A percentile compares a stretch with the other conserved stretches of the same genome.
These are phyloP conservation scores for Choanephora cucurbitarum DNA, from an alignment of 371 early-diverging fungal species.

Conservation along the genomic window DNA sequence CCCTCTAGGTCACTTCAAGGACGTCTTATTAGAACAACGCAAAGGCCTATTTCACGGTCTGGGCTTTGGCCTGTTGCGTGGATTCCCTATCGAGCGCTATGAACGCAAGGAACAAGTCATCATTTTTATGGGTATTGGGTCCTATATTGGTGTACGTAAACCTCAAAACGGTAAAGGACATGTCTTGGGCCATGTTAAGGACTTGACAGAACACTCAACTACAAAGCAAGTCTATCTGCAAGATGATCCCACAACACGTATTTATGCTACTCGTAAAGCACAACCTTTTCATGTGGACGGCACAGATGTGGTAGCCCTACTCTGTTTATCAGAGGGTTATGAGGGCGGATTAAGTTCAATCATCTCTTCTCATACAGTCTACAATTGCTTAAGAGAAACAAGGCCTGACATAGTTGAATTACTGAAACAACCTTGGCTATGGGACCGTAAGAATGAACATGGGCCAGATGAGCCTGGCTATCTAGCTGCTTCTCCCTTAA, in stretches of 20 bases:
- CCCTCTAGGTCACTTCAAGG: slow-evolving; percentile 33
- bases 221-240: slow-evolving; percentile 41
- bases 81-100: slow-evolving; percentile 39
- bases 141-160: slow-evolving; percentile 44
- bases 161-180: slow-evolving; percentile 48
- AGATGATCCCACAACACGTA: slow-evolving; percentile 47
- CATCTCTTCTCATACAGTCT: slow-evolving; percentile 48
- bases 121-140: slow-evolving; percentile 49
- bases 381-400: slow-evolving; percentile 36
- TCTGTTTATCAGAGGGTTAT: slow-evolving; percentile 37
- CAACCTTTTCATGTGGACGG: slow-evolving; percentile 54
- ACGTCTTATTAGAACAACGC: slow-evolving; percentile 28
- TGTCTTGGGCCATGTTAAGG: slow-evolving; percentile 50
- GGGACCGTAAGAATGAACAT: slow-evolving; percentile 48
- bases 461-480: slow-evolving; percentile 33
- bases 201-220: slow-evolving; percentile 38
- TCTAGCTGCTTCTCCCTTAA: slow-evolving; percentile 34
- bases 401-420: slow-evolving; percentile 49
- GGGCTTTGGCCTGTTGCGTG: slow-evolving; percentile 44
- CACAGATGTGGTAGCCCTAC: slow-evolving; percentile 41
- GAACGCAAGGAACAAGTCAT: slow-evolving; percentile 40
- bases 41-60: slow-evolving; percentile 34
- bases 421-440: slow-evolving; percentile 48
- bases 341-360: slow-evolving; percentile 44
- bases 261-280: slow-evolving; percentile 50